Conservation (phyloP, 768 basidiomycete species). For the Mrakia blollopis region DNA sequence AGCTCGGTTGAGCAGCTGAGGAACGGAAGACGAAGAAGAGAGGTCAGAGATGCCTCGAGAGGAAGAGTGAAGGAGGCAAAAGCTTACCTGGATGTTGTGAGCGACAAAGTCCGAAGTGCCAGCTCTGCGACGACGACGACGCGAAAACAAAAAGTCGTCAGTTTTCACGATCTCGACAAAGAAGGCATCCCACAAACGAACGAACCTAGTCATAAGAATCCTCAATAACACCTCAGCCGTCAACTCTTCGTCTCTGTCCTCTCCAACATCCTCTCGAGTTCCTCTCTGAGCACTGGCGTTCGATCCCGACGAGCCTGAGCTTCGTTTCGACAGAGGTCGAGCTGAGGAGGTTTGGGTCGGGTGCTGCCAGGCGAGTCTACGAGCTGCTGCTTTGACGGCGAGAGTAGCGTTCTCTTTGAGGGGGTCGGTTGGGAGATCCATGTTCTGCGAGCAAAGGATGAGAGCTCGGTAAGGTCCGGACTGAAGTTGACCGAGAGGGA, state of each 20-base stretch:
- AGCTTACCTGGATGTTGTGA: background rate
- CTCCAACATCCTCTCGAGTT: background rate
- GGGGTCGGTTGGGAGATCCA: background rate
- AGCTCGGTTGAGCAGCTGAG: background rate
- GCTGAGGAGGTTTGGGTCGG: background rate
- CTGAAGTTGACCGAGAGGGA: background rate
- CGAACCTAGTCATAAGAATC: background rate
- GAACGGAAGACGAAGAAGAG: background rate
- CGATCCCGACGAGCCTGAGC: background rate
- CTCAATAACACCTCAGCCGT: background rate
- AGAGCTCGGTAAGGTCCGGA: background rate
- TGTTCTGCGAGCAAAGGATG: background rate
- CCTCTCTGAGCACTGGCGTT: background rate
- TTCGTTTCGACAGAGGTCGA: background rate
- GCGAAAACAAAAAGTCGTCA: background rate
- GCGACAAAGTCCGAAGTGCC: background rate
- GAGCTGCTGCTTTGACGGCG: background rate
- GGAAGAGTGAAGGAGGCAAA: background rate
- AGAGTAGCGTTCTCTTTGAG: background rate
- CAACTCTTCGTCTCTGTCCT: background rate
- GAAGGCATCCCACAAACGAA: no score
- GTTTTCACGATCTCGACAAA: background rate
- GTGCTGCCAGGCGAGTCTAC: background rate
- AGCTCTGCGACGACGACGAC: background rate
- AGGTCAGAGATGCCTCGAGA: no score